Evolutionary conservation across 2,329 filamentous ascomycete species (phyloP).

Genomic region (Alternaria sp.): DNA sequence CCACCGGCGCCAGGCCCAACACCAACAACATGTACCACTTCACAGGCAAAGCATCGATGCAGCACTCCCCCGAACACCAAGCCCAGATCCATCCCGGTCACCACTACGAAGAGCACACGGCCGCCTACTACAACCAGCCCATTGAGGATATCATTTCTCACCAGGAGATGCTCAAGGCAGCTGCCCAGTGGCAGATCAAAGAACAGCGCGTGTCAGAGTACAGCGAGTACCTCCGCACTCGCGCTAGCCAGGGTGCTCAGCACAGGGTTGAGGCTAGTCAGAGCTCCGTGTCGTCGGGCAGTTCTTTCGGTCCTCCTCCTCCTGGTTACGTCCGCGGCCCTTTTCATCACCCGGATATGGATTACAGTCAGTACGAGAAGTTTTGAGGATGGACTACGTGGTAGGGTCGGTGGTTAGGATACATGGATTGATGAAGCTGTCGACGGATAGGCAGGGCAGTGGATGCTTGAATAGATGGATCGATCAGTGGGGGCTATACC

Average conservation of each 20-base stretch:
- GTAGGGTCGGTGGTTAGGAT: not conserved
- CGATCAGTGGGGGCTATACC: not conserved
- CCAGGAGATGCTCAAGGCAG: slow-evolving; percentile 3
- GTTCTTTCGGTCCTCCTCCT: not conserved
- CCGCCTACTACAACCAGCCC: not conserved
- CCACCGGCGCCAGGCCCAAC: not conserved
- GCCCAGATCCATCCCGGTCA: not conserved
- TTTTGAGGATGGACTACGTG: not conserved
- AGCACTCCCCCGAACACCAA: not conserved
- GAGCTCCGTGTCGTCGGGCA: not conserved
- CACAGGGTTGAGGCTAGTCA: slow-evolving; percentile 6
- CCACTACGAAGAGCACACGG: not conserved
- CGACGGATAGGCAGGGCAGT: not conserved
- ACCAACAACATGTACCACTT: not conserved
- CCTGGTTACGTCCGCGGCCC: not conserved
- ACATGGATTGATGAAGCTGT: not conserved
- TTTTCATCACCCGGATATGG: not conserved
- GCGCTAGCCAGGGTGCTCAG: slow-evolving; percentile 18
- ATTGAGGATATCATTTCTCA: not conserved
- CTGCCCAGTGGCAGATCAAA: slow-evolving; percentile 26
- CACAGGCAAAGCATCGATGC: not conserved
- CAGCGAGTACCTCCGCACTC: slow-evolving; percentile 23
- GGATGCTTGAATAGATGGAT: not conserved
- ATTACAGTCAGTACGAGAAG: not conserved
- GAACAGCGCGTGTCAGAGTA: slow-evolving; percentile 28